Evolutionary conservation across 306 rosid species (phyloP).

Genomic region (Quercus alba): DNA sequence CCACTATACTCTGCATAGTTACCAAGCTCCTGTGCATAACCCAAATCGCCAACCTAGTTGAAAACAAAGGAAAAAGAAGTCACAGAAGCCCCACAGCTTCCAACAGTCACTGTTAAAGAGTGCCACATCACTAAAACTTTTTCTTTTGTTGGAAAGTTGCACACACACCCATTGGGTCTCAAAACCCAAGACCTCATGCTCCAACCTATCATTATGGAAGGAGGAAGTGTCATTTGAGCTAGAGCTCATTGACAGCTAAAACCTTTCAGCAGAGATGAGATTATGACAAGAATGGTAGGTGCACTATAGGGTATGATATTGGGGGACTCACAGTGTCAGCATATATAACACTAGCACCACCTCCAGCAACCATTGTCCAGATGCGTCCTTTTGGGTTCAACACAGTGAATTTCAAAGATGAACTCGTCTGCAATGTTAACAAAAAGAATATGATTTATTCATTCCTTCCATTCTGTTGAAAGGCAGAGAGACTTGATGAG

Average conservation of each 20-base stretch:
- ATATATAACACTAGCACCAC: constrained; percentile 89
- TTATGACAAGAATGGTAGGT: neutral
- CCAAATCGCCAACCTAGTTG: constrained; percentile 81
- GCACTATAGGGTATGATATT: neutral
- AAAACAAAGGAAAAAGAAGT: constrained; percentile 6
- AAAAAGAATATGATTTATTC: constrained; percentile 5
- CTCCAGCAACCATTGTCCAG: constrained; percentile 96
- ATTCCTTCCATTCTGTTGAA: neutral
- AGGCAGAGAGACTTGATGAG: neutral
- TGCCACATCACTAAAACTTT: neutral
- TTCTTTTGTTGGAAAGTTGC: too few relatives aligned
- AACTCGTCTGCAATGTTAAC: constrained; percentile 64
- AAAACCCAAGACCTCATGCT: too few relatives aligned
- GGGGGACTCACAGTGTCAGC: constrained; percentile 71
- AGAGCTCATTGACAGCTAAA: neutral
- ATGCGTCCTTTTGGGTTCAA: constrained; percentile 88
- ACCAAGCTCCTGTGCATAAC: constrained; percentile 92
- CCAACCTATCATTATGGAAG: too few relatives aligned
- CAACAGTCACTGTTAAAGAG: constrained; percentile 1
- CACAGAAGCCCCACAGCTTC: neutral
- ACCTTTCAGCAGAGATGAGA: constrained; percentile 8
- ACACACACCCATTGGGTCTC: too few relatives aligned
- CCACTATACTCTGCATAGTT: constrained; percentile 96
- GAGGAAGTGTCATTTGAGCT: too few relatives aligned
- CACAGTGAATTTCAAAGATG: constrained; percentile 78